Percentiles rank a stretch among this genome's conserved stretches.
These are phyloP conservation scores for Ceratocystis colombiana DNA, from an alignment of 2,329 filamentous ascomycete genomes.

Conservation along the genomic window DNA sequence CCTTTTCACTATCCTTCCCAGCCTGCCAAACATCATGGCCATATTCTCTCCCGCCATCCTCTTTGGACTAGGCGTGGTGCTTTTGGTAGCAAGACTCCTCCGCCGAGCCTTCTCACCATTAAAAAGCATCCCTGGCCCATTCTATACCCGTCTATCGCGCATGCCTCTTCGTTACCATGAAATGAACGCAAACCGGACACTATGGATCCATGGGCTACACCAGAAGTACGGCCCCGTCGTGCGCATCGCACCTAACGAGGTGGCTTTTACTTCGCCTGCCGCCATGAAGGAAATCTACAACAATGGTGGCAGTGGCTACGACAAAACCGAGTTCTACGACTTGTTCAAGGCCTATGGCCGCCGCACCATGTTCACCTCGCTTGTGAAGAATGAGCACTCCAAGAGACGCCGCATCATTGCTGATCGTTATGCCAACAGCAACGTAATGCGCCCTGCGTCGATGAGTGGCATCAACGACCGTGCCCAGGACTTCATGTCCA, in stretches of 20 bases:
- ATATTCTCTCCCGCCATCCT: constrained; percentile 31
- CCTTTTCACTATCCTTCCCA: neutral
- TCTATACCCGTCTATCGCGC: constrained; percentile 41
- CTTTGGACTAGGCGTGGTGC: constrained; percentile 28
- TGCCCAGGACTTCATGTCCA: constrained; percentile 45
- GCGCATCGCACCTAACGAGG: constrained; percentile 48
- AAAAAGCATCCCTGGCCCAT: constrained; percentile 41
- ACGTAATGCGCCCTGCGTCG: constrained; percentile 48
- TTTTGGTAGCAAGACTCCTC: constrained; percentile 29
- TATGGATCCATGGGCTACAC: constrained; percentile 50
- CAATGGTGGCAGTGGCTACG: constrained; percentile 51
- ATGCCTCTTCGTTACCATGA: constrained; percentile 47
- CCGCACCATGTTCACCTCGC: constrained; percentile 51
- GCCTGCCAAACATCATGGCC: constrained; percentile 9
- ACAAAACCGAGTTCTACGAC: constrained; percentile 56
- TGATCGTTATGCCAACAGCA: constrained; percentile 59
- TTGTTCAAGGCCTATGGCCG: constrained; percentile 49
- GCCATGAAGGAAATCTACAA: constrained; percentile 55
- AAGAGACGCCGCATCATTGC: constrained; percentile 53
- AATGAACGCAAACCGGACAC: constrained; percentile 43
- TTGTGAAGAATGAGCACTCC: constrained; percentile 52
- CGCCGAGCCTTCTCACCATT: constrained; percentile 32
- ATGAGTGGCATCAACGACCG: constrained; percentile 49
- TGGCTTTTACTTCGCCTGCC: constrained; percentile 46
- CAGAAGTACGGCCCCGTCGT: constrained; percentile 47